Evolutionary conservation across 2,329 filamentous ascomycete genomes (phyloP).

Genomic region (Trichothecium sympodiale): DNA sequence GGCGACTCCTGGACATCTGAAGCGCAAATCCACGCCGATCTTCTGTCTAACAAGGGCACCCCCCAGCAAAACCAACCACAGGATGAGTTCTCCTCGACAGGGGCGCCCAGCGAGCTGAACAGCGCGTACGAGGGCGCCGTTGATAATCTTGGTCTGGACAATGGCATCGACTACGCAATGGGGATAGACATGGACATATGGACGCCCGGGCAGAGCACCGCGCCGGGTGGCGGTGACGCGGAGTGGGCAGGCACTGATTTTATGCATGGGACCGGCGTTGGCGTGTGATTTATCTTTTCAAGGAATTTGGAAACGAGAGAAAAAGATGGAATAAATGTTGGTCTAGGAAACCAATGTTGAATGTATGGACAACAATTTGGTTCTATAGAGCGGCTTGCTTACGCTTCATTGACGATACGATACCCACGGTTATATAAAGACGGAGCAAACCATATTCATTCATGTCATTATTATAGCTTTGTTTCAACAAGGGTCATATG

Average conservation of each 20-base stretch:
- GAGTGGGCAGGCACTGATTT: constrained; percentile 13
- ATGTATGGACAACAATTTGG: no score
- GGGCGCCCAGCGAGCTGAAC: constrained; percentile 27
- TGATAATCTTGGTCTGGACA: constrained; percentile 33
- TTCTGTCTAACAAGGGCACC: not conserved
- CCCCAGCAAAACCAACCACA: not conserved
- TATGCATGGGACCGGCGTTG: constrained; percentile 16
- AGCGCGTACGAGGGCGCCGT: constrained; percentile 38
- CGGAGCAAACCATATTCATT: no score
- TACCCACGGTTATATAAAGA: no score
- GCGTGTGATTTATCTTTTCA: constrained; percentile 9
- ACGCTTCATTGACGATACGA: no score
- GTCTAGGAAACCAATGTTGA: no score
- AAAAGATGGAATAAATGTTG: no score
- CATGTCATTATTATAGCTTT: no score
- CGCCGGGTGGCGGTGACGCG: constrained; percentile 9
- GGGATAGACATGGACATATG: constrained; percentile 27
- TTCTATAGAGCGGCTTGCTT: no score
- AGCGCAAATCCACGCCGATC: no score
- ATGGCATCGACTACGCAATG: constrained; percentile 29
- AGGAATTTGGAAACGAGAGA: no score
- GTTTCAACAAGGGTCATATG: no score
- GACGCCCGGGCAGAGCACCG: constrained; percentile 10
- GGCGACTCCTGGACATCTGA: no score
- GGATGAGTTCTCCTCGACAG: not conserved